Evolutionary conservation across 805 yeast genomes (phyloP).

Genomic region (Barnettozyma pratensis): DNA sequence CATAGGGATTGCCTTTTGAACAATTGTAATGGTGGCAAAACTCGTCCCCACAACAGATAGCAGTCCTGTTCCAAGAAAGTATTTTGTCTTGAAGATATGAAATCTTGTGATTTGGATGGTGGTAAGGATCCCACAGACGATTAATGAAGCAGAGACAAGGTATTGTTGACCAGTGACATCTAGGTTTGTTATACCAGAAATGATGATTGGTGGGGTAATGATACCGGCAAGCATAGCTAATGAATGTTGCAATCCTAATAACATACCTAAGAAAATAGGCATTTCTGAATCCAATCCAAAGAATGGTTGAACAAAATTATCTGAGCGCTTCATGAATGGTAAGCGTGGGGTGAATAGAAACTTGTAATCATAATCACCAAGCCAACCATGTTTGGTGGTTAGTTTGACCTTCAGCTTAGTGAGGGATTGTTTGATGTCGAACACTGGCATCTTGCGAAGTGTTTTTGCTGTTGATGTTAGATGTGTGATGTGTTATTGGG

Average conservation of each 20-base stretch:
- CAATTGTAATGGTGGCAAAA: constrained; percentile 82
- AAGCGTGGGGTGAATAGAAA: constrained; percentile 75
- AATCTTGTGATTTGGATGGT: constrained; percentile 75
- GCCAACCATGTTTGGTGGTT: constrained; percentile 72
- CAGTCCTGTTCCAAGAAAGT: constrained; percentile 82
- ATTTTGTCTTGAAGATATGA: constrained; percentile 67
- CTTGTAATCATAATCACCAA: constrained; percentile 86
- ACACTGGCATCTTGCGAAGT: not conserved
- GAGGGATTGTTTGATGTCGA: not conserved
- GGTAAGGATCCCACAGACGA: constrained; percentile 67
- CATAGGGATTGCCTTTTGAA: constrained; percentile 66
- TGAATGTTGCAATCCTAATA: constrained; percentile 84
- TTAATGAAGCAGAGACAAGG: constrained; percentile 66
- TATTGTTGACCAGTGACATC: constrained; percentile 46
- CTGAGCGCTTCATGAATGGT: constrained; percentile 50
- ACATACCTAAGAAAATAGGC: constrained; percentile 72
- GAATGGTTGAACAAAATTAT: constrained; percentile 64
- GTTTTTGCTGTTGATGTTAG: not conserved
- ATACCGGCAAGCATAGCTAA: constrained; percentile 91
- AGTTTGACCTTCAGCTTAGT: constrained; percentile 29
- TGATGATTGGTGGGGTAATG: constrained; percentile 76
- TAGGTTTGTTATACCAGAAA: constrained; percentile 59
- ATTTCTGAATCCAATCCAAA: constrained; percentile 75
- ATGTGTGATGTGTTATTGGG: too few relatives aligned
- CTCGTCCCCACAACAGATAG: constrained; percentile 89